phyloP scores from a whole-genome alignment of 192 early-diverging fungal species.

The Podila epicladia region DNA sequence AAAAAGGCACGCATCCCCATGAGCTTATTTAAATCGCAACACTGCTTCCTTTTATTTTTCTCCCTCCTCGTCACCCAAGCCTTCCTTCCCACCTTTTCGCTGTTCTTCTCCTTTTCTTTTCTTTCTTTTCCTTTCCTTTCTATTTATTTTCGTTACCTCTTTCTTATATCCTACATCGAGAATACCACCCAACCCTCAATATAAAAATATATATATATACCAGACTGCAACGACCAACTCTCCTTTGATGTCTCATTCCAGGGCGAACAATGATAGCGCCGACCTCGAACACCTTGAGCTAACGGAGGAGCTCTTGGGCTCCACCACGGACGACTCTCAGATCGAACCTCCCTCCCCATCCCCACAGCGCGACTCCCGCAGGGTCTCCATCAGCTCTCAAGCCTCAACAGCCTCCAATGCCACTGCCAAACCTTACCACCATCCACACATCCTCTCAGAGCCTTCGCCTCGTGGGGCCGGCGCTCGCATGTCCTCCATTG shows the following conservation, averaged over 20 bases:
- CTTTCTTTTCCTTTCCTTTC: not conserved
- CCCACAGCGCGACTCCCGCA: constrained; percentile 10
- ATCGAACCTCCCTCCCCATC: constrained; percentile 2
- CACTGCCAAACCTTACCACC: constrained; percentile 24
- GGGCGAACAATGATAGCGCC: constrained; percentile 42
- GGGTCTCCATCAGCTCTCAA: constrained; percentile 36
- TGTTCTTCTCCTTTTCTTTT: not conserved
- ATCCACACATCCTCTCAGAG: constrained; percentile 7
- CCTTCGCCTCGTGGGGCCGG: constrained; percentile 12
- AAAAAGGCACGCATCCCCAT: too few species aligned
- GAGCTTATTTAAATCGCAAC: too few species aligned
- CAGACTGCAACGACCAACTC: not conserved
- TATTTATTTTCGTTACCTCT: not conserved
- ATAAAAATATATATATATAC: not conserved
- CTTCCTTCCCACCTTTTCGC: too few species aligned
- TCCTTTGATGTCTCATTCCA: constrained; percentile 44
- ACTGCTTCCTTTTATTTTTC: not conserved
- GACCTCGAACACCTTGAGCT: constrained; percentile 49
- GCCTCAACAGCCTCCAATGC: constrained; percentile 28
- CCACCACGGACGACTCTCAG: constrained; percentile 2
- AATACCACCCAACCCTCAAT: not conserved
- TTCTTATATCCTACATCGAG: not conserved
- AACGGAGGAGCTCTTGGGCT: constrained; percentile 17
- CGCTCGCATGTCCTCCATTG: not conserved
- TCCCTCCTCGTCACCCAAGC: not conserved